These are phyloP conservation scores for Pulveroboletus ridleyi DNA, from an alignment of 1,284 basidiomycete genomes.

Conservation along the genomic window DNA sequence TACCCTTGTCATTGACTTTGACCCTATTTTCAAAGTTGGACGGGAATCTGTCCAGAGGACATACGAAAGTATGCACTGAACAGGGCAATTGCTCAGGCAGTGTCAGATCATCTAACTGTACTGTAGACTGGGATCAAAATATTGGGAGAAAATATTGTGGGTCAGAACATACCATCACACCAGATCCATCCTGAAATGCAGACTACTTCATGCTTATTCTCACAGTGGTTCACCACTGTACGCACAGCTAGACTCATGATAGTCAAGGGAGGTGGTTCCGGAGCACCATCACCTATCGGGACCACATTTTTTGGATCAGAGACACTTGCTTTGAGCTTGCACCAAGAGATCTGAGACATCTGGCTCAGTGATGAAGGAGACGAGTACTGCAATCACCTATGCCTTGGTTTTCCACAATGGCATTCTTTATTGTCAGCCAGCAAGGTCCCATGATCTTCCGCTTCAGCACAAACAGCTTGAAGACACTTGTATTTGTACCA, in stretches of 20 bases:
- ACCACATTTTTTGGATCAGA: conserved; percentile 89
- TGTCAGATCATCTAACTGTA: conserved; percentile 88
- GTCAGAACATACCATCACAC: conserved; percentile 75
- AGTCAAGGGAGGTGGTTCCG: conserved; percentile 90
- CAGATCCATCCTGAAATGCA: conserved; percentile 88
- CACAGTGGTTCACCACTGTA: conserved; percentile 94
- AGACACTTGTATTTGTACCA: conserved; percentile 93
- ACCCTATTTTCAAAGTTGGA: conserved; percentile 81
- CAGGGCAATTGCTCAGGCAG: conserved; percentile 89
- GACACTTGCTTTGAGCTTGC: conserved; percentile 91
- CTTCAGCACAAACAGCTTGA: conserved; percentile 96
- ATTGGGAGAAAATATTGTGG: neutral
- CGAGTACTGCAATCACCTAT: conserved; percentile 51
- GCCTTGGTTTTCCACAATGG: conserved; percentile 76
- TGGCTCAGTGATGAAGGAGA: conserved; percentile 9
- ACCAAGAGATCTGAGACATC: conserved; percentile 83
- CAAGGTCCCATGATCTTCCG: conserved; percentile 99
- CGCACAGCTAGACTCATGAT: conserved; percentile 90
- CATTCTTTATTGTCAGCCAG: conserved; percentile 89
- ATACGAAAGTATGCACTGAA: conserved; percentile 88
- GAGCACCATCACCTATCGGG: conserved; percentile 81
- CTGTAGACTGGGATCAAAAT: conserved; percentile 45
- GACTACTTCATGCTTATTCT: conserved; percentile 94
- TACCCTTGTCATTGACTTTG: conserved; percentile 67
- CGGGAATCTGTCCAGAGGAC: conserved; percentile 93